Evolutionary conservation across 768 basidiomycete species (phyloP).

Genomic region (Lactarius sp.): DNA sequence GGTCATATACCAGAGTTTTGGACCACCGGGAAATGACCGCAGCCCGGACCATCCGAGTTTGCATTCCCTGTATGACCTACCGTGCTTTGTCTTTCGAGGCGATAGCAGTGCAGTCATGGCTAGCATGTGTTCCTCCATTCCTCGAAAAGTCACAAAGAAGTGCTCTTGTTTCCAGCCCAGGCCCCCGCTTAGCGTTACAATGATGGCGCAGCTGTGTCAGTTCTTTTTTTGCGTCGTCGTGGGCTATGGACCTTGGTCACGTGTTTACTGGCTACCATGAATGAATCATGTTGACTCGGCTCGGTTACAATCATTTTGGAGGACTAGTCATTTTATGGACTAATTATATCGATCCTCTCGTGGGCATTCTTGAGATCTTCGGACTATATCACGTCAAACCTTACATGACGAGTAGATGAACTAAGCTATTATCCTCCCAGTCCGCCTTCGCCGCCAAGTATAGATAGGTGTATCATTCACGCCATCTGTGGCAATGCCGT

Average conservation of each 20-base stretch:
- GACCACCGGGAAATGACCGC: not conserved
- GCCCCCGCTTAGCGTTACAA: not conserved
- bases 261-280: not conserved
- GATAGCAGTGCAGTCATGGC: not conserved
- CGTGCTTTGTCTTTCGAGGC: not conserved
- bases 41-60: not conserved
- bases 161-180: not conserved
- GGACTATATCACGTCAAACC: not conserved
- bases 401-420: not conserved
- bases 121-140: not conserved
- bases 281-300: not conserved
- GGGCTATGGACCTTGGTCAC: not conserved
- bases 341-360: not conserved
- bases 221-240: not conserved
- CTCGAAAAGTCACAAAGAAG: not conserved
- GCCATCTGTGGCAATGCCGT: not conserved
- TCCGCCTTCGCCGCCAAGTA: not conserved
- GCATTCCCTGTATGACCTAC: not conserved
- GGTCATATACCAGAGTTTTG: too few relatives aligned
- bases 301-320: not conserved
- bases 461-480: not conserved
- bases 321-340: not conserved
- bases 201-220: not conserved
- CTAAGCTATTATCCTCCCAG: not conserved
- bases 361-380: not conserved